Conservation (phyloP, 306 rosid species). For the Sechiopsis laciniata region DNA sequence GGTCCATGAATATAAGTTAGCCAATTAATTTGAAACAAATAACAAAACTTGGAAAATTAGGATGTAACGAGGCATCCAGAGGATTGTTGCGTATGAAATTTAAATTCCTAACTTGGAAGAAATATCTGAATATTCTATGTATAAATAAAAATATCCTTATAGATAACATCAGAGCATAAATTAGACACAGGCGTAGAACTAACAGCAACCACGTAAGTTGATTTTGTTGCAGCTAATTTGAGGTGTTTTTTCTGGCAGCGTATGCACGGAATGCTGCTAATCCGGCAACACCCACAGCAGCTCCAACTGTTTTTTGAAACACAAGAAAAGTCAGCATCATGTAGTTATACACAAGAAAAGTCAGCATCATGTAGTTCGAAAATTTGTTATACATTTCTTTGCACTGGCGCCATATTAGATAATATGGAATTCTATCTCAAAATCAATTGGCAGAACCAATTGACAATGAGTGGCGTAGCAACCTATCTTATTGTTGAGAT, state of each 20-base stretch:
- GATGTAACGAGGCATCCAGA: background rate
- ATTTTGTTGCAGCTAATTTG: conserved; percentile 34
- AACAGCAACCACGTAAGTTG: conserved; percentile 6
- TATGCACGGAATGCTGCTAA: conserved; percentile 68
- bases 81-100: background rate
- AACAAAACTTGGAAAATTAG: background rate
- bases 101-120: background rate
- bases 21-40: conserved; percentile 2
- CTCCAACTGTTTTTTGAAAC: conserved; percentile 61
- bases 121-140: background rate
- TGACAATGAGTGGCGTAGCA: too few relatives aligned
- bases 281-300: conserved; percentile 68
- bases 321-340: background rate
- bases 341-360: conserved; percentile 11
- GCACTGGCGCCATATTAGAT: too few relatives aligned
- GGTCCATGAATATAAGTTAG: conserved; percentile 15
- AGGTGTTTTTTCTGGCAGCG: conserved; percentile 46
- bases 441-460: too few relatives aligned
- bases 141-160: conserved; percentile 8
- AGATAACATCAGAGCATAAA: background rate
- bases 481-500: too few relatives aligned
- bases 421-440: too few relatives aligned
- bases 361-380: background rate
- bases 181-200: background rate
- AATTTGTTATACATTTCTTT: background rate